These are phyloP conservation scores for Fusarium agapanthi DNA, from an alignment of 2,329 filamentous ascomycete species.

Conservation along the genomic window DNA sequence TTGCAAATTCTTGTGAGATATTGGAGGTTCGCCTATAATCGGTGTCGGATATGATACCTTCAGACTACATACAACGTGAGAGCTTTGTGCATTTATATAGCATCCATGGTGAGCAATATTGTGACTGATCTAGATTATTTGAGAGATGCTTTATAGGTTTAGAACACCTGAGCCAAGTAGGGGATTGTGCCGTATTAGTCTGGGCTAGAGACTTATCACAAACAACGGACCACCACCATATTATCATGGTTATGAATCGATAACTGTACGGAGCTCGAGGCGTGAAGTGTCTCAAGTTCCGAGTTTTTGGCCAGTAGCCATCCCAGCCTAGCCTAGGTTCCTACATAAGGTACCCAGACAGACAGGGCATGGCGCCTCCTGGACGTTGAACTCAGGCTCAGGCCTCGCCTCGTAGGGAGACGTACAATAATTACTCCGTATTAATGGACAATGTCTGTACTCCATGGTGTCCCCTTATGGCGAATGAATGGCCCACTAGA, in stretches of 20 bases:
- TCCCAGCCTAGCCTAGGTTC: neutral
- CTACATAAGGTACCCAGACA: neutral
- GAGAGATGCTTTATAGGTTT: neutral
- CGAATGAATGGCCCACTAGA: conserved; percentile 29
- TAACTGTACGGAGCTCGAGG: conserved; percentile 21
- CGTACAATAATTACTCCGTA: conserved; percentile 31
- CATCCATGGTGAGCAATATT: neutral
- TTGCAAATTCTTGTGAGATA: neutral
- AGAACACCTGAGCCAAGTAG: neutral
- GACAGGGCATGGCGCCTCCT: conserved; percentile 24
- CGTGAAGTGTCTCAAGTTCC: conserved; percentile 32
- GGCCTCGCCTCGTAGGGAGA: conserved; percentile 14
- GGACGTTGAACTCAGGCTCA: conserved; percentile 14
- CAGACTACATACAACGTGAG: neutral
- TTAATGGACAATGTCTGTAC: conserved; percentile 18
- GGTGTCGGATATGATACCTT: neutral
- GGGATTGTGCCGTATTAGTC: conserved; percentile 12
- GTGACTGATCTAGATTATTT: neutral
- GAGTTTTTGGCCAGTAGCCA: neutral
- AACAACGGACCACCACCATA: neutral
- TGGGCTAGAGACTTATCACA: conserved; percentile 3
- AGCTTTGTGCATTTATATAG: neutral
- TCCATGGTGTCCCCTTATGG: conserved; percentile 22
- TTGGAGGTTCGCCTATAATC: neutral
- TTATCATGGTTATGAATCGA: conserved; percentile 26